A percentile compares a stretch with the other conserved stretches of the same genome.
phyloP scores from a whole-genome alignment of 2,329 filamentous ascomycete species.

The Alternaria panax region DNA sequence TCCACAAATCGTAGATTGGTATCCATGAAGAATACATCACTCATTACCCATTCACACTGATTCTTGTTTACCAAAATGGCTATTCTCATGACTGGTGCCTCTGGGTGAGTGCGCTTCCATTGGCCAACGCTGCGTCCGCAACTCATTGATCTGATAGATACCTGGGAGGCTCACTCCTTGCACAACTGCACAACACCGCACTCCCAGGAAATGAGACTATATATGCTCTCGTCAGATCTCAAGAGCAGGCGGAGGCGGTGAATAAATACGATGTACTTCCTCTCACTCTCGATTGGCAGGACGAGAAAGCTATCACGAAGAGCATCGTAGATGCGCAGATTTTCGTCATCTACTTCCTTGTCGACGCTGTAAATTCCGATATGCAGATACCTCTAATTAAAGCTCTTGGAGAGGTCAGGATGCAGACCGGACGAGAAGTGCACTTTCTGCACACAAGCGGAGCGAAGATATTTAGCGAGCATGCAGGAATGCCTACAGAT shows the following conservation, averaged over 20 bases:
- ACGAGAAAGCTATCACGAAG: constrained; percentile 47
- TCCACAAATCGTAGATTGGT: not conserved
- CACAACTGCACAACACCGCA: constrained; percentile 44
- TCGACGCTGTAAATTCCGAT: constrained; percentile 50
- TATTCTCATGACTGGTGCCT: not conserved
- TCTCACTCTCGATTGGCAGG: constrained; percentile 51
- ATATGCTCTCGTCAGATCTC: constrained; percentile 58
- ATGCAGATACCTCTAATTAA: constrained; percentile 54
- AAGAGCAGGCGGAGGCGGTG: constrained; percentile 56
- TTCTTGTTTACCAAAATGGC: not conserved
- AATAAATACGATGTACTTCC: constrained; percentile 55
- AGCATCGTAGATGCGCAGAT: constrained; percentile 56
- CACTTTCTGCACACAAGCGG: constrained; percentile 63
- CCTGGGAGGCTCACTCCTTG: constrained; percentile 60
- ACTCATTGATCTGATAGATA: constrained; percentile 48
- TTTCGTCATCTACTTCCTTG: constrained; percentile 58
- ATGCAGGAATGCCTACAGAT: constrained; percentile 55
- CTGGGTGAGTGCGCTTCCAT: not conserved
- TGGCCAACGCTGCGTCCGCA: not conserved
- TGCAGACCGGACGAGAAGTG: constrained; percentile 51
- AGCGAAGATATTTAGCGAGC: constrained; percentile 61
- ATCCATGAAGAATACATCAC: not conserved
- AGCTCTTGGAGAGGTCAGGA: constrained; percentile 56
- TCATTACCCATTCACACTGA: not conserved
- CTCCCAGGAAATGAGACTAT: constrained; percentile 56